Conservation (phyloP, 768 basidiomycete species). For the Hortiboletus flavorubellus region DNA sequence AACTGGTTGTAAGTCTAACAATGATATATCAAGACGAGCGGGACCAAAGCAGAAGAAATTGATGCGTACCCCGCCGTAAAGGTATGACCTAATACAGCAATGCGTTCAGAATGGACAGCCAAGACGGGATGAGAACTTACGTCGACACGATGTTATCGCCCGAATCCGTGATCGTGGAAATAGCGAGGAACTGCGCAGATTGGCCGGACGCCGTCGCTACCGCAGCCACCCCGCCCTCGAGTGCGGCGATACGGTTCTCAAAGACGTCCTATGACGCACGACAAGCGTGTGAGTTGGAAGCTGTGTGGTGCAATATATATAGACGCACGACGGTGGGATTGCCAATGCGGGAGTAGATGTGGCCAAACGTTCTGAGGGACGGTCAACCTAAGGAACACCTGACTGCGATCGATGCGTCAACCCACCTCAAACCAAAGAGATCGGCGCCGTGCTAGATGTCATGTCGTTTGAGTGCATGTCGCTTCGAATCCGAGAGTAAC, state of each 20-base stretch:
- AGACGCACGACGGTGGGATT: constrained; percentile 54
- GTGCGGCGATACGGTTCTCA: constrained; percentile 59
- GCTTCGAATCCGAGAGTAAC: neutral
- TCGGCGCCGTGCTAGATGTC: constrained; percentile 47
- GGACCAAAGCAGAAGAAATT: neutral
- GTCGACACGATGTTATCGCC: constrained; percentile 69
- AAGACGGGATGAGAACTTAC: constrained; percentile 28
- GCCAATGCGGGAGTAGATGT: constrained; percentile 53
- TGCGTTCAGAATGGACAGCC: neutral
- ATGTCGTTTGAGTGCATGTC: constrained; percentile 2
- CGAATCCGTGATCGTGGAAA: constrained; percentile 45
- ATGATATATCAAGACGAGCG: neutral
- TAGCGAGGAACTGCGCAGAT: constrained; percentile 59
- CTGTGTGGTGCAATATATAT: neutral
- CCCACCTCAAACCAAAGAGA: constrained; percentile 46
- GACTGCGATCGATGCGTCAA: neutral
- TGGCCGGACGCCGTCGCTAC: constrained; percentile 57
- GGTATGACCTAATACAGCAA: constrained; percentile 36
- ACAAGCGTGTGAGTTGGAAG: neutral
- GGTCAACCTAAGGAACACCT: neutral
- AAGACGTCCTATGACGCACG: constrained; percentile 48
- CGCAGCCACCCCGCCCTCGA: constrained; percentile 62
- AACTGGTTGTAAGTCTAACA: constrained; percentile 59
- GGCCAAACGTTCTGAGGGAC: constrained; percentile 37
- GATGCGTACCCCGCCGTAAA: constrained; percentile 56